These are phyloP conservation scores for Deuterostichococcus epilithicus DNA, from an alignment of 139 green algal species.

Conservation along the genomic window DNA sequence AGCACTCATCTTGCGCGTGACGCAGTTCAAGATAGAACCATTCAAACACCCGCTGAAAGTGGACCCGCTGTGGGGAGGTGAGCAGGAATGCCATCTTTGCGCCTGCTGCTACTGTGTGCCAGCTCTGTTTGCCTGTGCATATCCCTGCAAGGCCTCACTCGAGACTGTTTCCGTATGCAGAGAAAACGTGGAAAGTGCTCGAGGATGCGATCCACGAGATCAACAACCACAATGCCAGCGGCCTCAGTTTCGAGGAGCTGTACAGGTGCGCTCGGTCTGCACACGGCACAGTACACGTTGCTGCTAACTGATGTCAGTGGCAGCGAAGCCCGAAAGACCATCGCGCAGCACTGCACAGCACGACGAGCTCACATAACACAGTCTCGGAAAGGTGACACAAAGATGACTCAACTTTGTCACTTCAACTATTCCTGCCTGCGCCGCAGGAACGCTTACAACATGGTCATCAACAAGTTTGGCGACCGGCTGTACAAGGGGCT, in stretches of 20 bases:
- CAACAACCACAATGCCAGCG: constrained; percentile 92
- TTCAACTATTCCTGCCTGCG: not conserved
- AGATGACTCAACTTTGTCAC: too few species aligned
- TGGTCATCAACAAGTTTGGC: constrained; percentile 98
- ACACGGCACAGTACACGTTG: not conserved
- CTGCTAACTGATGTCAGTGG: not conserved
- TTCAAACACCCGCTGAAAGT: constrained; percentile 90
- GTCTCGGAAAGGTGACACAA: not conserved
- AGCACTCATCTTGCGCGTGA: not conserved
- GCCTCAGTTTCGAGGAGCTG: constrained; percentile 97
- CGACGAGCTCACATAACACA: not conserved
- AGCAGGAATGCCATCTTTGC: not conserved
- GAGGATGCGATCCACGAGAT: constrained; percentile 95
- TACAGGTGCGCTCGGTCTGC: constrained; percentile 63
- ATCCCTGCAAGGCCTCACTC: not conserved
- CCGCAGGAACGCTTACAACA: constrained; percentile 96
- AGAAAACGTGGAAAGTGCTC: constrained; percentile 95
- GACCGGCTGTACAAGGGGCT: constrained; percentile 89
- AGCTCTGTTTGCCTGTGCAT: not conserved
- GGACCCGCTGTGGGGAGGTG: constrained; percentile 85
- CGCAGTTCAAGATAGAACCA: constrained; percentile 86
- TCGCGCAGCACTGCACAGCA: not conserved
- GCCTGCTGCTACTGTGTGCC: not conserved
- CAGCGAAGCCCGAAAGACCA: too few species aligned
- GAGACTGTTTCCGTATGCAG: constrained; percentile 37